These are phyloP conservation scores for Plasmodium billcollinsi DNA, from an alignment of 169 alveolate species.

Conservation along the genomic window DNA sequence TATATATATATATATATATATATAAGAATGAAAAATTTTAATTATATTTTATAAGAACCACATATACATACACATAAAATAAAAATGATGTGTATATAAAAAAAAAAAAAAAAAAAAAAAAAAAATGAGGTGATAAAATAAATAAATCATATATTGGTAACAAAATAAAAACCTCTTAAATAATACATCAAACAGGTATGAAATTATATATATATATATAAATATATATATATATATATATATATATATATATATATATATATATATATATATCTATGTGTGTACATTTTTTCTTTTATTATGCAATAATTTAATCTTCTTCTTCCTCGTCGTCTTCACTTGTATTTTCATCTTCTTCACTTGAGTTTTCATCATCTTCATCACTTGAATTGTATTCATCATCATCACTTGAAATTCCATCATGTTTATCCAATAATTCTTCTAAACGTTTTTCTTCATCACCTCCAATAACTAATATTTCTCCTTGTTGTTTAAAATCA, in stretches of 20 bases:
- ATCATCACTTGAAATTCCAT: slow-evolving; percentile 83
- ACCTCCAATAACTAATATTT: slow-evolving; percentile 91
- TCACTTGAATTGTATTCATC: slow-evolving; percentile 86
- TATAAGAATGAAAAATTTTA: no score
- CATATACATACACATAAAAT: no score
- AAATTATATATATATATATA: no score
- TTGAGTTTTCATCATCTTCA: slow-evolving; percentile 93
- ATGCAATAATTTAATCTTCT: not conserved
- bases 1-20: no score
- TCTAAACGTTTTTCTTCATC: slow-evolving; percentile 91
- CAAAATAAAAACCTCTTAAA: no score
- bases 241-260: not conserved
- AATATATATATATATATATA: not conserved
- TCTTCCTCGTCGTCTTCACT: slow-evolving; percentile 88
- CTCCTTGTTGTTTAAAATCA: slow-evolving; percentile 91
- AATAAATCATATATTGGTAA: no score
- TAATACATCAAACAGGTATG: no score
- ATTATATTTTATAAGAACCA: no score
- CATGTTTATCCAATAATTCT: slow-evolving; percentile 86
- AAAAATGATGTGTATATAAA: no score
- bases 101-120: no score
- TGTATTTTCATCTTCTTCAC: slow-evolving; percentile 87
- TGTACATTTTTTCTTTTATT: slow-evolving; percentile 3
- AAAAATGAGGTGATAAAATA: no score
- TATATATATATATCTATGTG: not conserved